Evolutionary conservation across 106 monocot genomes (phyloP), one percentile per base, ranked within the genome.

Genomic region (Allium sativum): DNA sequence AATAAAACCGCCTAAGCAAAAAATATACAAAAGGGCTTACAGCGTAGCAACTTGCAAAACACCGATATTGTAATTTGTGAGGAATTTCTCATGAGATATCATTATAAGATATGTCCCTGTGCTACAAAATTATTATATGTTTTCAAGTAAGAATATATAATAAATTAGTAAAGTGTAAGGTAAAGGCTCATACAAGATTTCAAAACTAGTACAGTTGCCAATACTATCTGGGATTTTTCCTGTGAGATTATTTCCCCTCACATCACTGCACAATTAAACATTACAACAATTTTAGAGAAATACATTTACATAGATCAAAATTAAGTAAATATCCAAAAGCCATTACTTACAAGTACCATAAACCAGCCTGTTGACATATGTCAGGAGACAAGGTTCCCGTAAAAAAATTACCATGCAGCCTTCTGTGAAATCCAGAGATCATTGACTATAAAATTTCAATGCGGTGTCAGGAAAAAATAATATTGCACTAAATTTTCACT

Each of bases 11-110:
- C n/a, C n/a, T n/a, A n/a, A n/a, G n/a, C n/a, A n/a, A n/a, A n/a
- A n/a, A n/a, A 47, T 47, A 47, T 8, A 52, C 7, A 56, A 22
- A 17, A 67, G 44, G 18, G 8, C 85, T 44, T 88, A 98, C 96
- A 98, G 58, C 5, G 96, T 98, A 51, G 96, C 96, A 40, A 98
- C 96, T 98, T 98, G 96, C 61, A 98, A 75, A 67, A 91, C 91
- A 12, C 96, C 96, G 67, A 98, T 88, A 61, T n/a, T n/a, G n/a
- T n/a, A n/a, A n/a, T n/a, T 98, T 98, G 66, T 92, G 92, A 52
- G 96, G 96, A 52, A 98, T 98, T 53, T 88, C 92, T 40, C 96
- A 90, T 1, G 78, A 80, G 57, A 98, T 91, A 52, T 85, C 80
- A 54, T 98, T 98, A 72, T 92, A 98, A 3, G 96, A 98, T 55